Conservation (phyloP, 371 early-diverging fungal genomes). For the Mortierella sp. region DNA sequence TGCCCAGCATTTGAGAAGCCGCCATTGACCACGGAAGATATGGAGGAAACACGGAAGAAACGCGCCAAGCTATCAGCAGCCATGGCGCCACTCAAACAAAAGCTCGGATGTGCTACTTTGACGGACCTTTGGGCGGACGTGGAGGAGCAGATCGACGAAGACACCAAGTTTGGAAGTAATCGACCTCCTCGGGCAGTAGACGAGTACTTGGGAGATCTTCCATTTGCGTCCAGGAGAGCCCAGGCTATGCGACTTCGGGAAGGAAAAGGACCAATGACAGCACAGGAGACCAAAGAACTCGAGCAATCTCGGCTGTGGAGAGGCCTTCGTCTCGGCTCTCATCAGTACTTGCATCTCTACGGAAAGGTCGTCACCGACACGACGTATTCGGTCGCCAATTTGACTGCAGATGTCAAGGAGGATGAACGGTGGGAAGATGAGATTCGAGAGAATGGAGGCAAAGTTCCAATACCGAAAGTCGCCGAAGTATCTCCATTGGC, state of each 20-base stretch:
- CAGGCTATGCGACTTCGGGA: neutral
- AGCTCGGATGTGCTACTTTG: constrained; percentile 27
- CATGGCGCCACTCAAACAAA: constrained; percentile 30
- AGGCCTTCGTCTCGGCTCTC: constrained; percentile 34
- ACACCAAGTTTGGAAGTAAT: constrained; percentile 13
- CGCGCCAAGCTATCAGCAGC: constrained; percentile 19
- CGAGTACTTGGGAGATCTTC: constrained; percentile 7
- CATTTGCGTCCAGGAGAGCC: constrained; percentile 1
- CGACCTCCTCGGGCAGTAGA: constrained; percentile 12
- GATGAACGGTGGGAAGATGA: constrained; percentile 20
- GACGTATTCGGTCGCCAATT: constrained; percentile 1
- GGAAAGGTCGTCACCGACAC: constrained; percentile 1
- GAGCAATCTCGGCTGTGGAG: constrained; percentile 37
- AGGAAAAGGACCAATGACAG: neutral
- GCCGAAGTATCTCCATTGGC: neutral
- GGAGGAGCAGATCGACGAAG: constrained; percentile 7
- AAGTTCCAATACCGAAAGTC: constrained; percentile 8
- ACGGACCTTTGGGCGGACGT: constrained; percentile 27
- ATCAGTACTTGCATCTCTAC: constrained; percentile 38
- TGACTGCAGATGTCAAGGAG: constrained; percentile 19
- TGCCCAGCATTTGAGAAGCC: constrained; percentile 38
- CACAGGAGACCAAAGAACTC: constrained; percentile 16
- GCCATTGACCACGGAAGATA: constrained; percentile 9
- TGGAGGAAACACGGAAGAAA: constrained; percentile 19
- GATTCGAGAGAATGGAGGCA: constrained; percentile 28